Conservation (phyloP, 495 filamentous ascomycete genomes). For the Filosporella fistucella region DNA sequence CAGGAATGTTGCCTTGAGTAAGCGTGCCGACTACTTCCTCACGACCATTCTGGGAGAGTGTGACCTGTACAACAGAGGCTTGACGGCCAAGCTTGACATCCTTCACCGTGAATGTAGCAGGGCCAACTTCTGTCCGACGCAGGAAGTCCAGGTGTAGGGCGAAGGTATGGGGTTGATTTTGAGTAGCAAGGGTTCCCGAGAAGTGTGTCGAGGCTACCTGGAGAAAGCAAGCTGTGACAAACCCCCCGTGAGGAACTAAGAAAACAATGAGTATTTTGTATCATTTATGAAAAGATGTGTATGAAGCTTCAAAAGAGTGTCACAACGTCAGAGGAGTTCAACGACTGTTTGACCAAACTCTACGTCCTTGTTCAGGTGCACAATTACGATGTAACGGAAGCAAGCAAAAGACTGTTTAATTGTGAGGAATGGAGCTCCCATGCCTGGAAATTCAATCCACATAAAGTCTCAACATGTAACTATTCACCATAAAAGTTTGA, state of each 20-base stretch:
- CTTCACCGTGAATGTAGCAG: slow-evolving; percentile 57
- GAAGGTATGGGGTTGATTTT: slow-evolving; percentile 58
- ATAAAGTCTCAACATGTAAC: too few species aligned
- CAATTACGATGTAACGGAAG: too few species aligned
- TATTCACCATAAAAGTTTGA: neutral
- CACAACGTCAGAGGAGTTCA: too few species aligned
- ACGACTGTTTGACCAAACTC: too few species aligned
- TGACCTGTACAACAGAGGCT: slow-evolving; percentile 65
- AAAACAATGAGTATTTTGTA: neutral
- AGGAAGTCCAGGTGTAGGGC: slow-evolving; percentile 72
- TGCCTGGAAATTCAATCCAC: too few species aligned
- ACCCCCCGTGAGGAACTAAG: slow-evolving; percentile 80
- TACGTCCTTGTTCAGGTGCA: too few species aligned
- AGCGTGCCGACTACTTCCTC: slow-evolving; percentile 66
- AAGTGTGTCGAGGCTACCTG: slow-evolving; percentile 59
- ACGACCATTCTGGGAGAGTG: slow-evolving; percentile 47
- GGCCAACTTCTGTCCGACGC: slow-evolving; percentile 59
- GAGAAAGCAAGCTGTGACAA: slow-evolving; percentile 60
- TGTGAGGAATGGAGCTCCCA: too few species aligned
- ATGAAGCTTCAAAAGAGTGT: neutral
- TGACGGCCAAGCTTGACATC: slow-evolving; percentile 70
- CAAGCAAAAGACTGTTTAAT: too few species aligned
- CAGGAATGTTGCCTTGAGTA: slow-evolving; percentile 56
- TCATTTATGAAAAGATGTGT: neutral
- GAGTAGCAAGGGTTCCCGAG: slow-evolving; percentile 51